Base-by-base conservation (phyloP, 805 yeast genomes). In the Myxozyma geophila region DNA sequence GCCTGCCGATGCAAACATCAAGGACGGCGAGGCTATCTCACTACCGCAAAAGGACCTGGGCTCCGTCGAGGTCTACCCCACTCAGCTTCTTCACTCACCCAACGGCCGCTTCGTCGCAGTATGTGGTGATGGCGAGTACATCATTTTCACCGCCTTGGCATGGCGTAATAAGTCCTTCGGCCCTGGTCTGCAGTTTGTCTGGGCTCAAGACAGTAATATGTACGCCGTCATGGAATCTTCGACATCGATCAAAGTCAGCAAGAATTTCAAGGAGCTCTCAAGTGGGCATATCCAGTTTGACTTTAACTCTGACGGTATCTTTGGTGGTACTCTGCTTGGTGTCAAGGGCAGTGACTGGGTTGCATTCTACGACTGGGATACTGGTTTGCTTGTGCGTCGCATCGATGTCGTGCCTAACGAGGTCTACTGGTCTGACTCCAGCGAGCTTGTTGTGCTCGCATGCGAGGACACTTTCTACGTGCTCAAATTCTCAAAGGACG, bases 91-190 rank as follows among this genome's bases (percentile, higher is more conserved):
- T 55, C 99, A 95, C 77, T 93, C 98, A 51, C 98, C 98, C 67
- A 95, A 95, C 75, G 99, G 99, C 68, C 86, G 97, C 77, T 95
- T 89, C 75, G 98, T 92, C 46, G 89, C 98, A 35, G 97, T 95
- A 55, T 88, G 93, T 52, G 99, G 99, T 74, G 99, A 95, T 78
- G 98, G 97, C 64, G 99, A 95, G 78, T 93, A 91, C 76, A 90
- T 93, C 71, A 88, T 95, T 59, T 95, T 93, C 78, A 92, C 98
- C 1, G 93, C 99, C 1, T 83, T 95, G 72, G 98, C 98, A 0
- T 95, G 99, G 99, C 86, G 99, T 80, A 92, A 93, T 73, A 95
- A 92, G 79, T 82, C 92, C 55, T 95, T 89, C 76, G 98, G 98
- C 67, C 83, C 85, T 62, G 97, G 96, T 21, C 78, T 86, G 60